Evolutionary conservation across 2,329 filamentous ascomycete species (phyloP).

Genomic region (Arthrocladium fulminans): DNA sequence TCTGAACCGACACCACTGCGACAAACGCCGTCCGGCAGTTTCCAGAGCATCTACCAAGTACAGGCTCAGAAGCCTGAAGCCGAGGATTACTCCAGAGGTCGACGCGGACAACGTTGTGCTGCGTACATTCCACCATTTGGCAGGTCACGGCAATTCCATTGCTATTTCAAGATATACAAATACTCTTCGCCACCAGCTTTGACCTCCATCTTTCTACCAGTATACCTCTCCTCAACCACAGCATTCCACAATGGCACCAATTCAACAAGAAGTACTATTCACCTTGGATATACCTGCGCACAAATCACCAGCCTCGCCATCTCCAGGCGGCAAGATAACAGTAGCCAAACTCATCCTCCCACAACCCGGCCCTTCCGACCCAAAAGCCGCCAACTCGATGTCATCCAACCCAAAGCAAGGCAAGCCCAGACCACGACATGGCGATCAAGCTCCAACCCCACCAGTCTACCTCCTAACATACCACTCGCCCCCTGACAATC

Average conservation of each 20-base stretch:
- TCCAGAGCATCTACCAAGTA: no score
- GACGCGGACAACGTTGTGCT: no score
- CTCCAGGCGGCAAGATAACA: slow-evolving; percentile 3
- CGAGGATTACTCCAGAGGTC: no score
- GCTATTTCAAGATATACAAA: no score
- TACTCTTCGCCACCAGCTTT: no score
- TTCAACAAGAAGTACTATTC: neutral
- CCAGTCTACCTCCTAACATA: slow-evolving; percentile 66
- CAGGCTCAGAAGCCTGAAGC: no score
- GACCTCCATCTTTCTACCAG: neutral
- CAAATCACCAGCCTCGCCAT: neutral
- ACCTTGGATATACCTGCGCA: neutral
- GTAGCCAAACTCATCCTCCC: neutral
- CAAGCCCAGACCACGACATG: neutral
- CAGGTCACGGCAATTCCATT: no score
- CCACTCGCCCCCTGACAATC: slow-evolving; percentile 64
- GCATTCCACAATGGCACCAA: neutral
- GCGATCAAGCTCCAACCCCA: slow-evolving; percentile 32
- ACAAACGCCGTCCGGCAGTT: no score
- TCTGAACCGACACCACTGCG: no score
- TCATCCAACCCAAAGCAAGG: neutral
- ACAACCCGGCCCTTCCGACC: neutral
- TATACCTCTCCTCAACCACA: neutral
- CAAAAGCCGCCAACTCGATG: neutral
- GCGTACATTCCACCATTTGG: no score